A percentile compares a stretch with the other conserved stretches of the same genome.
Evolutionary conservation across 2,329 filamentous ascomycete genomes (phyloP).

Genomic region (Helotiales sp.): DNA sequence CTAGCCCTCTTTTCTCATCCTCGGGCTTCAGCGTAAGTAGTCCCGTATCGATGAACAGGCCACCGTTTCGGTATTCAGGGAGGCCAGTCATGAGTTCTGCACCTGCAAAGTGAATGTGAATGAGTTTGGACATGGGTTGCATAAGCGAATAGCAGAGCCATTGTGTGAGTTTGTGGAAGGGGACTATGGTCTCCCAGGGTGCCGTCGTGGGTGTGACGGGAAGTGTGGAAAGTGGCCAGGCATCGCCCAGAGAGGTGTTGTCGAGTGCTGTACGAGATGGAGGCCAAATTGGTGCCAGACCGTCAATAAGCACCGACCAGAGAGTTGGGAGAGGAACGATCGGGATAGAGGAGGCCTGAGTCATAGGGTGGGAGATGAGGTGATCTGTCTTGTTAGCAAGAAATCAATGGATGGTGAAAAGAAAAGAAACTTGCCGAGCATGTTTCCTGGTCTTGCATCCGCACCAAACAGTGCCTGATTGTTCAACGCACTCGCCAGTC

Average conservation of each 20-base stretch:
- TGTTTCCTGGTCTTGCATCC: constrained; percentile 86
- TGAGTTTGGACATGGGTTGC: constrained; percentile 83
- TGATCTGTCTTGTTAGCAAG: constrained; percentile 66
- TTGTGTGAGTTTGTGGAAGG: constrained; percentile 93
- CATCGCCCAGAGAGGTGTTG: constrained; percentile 85
- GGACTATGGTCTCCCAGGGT: constrained; percentile 81
- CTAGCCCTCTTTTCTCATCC: constrained; percentile 72
- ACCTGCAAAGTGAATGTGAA: constrained; percentile 81
- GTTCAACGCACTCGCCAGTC: constrained; percentile 75
- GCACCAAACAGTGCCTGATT: constrained; percentile 84
- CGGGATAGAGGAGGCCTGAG: constrained; percentile 84
- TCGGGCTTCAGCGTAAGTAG: constrained; percentile 75
- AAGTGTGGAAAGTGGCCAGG: constrained; percentile 89
- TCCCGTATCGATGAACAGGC: constrained; percentile 83
- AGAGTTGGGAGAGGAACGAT: constrained; percentile 86
- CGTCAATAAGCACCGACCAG: constrained; percentile 90
- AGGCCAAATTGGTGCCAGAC: constrained; percentile 88
- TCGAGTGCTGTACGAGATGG: constrained; percentile 84
- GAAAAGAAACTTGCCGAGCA: constrained; percentile 83
- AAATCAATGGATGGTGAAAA: constrained; percentile 16
- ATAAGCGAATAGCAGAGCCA: constrained; percentile 95
- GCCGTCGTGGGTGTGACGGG: constrained; percentile 58
- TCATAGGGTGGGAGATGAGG: constrained; percentile 88
- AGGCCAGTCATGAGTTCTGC: constrained; percentile 83
- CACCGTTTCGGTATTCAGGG: constrained; percentile 91